phyloP scores from a whole-genome alignment of 805 yeast species.

The Teunomyces tritomae region DNA sequence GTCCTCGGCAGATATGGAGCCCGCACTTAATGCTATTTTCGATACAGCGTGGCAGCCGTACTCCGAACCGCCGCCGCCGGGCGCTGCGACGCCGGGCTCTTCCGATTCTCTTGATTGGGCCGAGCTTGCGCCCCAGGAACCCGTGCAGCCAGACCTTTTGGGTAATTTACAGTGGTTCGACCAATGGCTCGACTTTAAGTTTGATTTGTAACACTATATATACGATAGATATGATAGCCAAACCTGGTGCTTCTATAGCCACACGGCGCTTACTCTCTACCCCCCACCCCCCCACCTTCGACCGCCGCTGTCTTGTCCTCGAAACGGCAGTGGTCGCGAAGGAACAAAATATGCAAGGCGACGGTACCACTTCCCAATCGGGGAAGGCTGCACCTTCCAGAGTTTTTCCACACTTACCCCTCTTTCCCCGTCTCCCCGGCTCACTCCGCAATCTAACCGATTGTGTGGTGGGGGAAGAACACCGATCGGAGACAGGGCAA shows the following conservation, averaged over 20 bases:
- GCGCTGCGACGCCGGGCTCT: neutral
- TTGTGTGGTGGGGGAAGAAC: neutral
- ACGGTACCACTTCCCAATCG: neutral
- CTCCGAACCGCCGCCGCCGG: neutral
- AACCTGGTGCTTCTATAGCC: too few relatives aligned
- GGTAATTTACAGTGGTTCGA: constrained; percentile 56
- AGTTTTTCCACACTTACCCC: neutral
- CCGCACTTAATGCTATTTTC: neutral
- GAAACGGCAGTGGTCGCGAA: too few relatives aligned
- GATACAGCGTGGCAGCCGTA: neutral
- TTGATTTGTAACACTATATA: constrained; percentile 9
- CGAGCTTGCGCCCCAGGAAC: neutral
- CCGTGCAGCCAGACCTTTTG: constrained; percentile 20
- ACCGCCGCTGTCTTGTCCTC: too few relatives aligned
- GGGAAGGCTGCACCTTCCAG: neutral
- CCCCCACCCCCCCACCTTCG: too few relatives aligned
- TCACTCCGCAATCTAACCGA: neutral
- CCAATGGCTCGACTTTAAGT: constrained; percentile 42
- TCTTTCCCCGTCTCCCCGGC: neutral
- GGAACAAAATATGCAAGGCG: neutral
- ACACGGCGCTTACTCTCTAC: too few relatives aligned
- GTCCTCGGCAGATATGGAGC: constrained; percentile 5
- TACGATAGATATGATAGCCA: too few relatives aligned
- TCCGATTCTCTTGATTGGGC: neutral
- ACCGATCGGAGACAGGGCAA: neutral